Base-by-base conservation (phyloP, 2,329 filamentous ascomycete species). In the Colletotrichum higginsianum region DNA sequence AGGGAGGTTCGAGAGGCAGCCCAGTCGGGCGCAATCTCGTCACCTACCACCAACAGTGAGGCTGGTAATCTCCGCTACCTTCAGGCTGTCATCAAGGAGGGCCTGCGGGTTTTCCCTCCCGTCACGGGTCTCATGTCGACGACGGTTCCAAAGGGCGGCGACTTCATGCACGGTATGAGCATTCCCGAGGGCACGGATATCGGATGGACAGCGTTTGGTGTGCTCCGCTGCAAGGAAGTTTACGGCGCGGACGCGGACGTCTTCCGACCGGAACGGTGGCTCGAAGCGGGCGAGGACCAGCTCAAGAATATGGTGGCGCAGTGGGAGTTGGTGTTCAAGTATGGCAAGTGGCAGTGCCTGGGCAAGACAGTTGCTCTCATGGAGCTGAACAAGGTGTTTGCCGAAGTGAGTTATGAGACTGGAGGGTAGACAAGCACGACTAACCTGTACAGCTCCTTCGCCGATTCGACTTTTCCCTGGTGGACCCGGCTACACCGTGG, bases 241-340 rank as follows among this genome's bases (percentile, higher is more conserved):
- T 82, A 81, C 63, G 84, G 85, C 11, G 68, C 76, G 1, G 84
- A 86, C 69, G 81, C 82, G 2, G 77, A 82, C 44, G 67, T 82
- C 0, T 89, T 85, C 75, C 79, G 82, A 26, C 87, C 87, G 1
- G 86, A 86, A 61, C 80, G 87, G 53, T 89, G 86, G 85, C 74
- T 89, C 13, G 79, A 85, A 66, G 80, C 77, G 13, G 74, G 76
- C 1, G 77, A 78, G 1, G 79, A 80, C 50, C 75, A 79, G 62
- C 75, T 79, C 18, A 77, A 78, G 18, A 57, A 53, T 3, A 86
- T 85, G 79, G 78, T 80, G 38, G 76, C 77, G 47, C 83, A 80
- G 1, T 76, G 82, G 61, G 85, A 86, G 58, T 76, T 85, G 16
- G 78, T 84, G 0, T 87, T 87, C 76, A 82, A 82, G 18, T 78